Conservation (phyloP, 2,329 filamentous ascomycete species). For the Amesomyces nigricolor region DNA sequence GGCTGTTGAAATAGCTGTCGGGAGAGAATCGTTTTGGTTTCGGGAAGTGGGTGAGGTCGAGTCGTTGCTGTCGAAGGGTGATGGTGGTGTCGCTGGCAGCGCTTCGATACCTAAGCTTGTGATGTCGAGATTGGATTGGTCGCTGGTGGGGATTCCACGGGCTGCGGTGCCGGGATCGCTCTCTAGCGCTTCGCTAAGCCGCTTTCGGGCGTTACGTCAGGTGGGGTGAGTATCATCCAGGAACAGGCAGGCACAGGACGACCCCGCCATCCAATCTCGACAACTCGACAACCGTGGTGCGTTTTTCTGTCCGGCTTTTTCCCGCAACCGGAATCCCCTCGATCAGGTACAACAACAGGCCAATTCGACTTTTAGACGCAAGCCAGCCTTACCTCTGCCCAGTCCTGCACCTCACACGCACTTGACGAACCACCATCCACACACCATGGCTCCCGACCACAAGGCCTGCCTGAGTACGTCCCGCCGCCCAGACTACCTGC, state of each 20-base stretch:
- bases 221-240: constrained; percentile 3
- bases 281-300: neutral
- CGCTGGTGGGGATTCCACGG: neutral
- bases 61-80: neutral
- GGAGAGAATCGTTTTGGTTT: neutral
- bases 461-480: constrained; percentile 59
- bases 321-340: neutral
- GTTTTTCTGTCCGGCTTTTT: neutral
- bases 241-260: neutral
- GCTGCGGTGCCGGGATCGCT: constrained; percentile 9
- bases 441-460: constrained; percentile 51
- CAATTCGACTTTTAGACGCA: neutral
- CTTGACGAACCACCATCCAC: constrained; percentile 18
- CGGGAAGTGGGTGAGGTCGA: neutral
- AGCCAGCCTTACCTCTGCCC: neutral
- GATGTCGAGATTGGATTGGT: constrained; percentile 8
- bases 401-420: neutral
- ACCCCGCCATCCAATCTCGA: constrained; percentile 9
- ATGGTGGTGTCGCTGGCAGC: no score
- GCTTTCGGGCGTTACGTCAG: constrained; percentile 6
- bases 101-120: neutral
- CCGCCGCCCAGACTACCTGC: constrained; percentile 34
- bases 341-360: no score
- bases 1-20: neutral
- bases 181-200: constrained; percentile 6